Evolutionary conservation across 192 early-diverging fungal genomes (phyloP).

Genomic region (Thoreauomyces humboldtii): DNA sequence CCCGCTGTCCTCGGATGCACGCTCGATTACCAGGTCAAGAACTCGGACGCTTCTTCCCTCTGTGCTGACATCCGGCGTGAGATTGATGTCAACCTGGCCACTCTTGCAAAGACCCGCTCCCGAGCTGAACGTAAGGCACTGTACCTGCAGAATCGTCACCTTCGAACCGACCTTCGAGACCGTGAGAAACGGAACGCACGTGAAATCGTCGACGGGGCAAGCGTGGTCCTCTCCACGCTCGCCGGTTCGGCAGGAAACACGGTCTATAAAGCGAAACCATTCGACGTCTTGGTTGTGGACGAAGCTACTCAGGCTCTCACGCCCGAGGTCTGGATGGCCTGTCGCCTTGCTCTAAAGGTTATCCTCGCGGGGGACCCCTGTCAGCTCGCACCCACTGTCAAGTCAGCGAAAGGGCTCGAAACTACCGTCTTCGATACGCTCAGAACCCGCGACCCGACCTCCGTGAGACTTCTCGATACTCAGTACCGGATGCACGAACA

Average conservation of each 20-base stretch:
- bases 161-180: constrained; percentile 56
- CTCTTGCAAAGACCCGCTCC: constrained; percentile 61
- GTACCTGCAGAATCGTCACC: constrained; percentile 54
- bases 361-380: constrained; percentile 70
- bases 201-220: constrained; percentile 53
- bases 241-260: constrained; percentile 62
- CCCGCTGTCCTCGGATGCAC: constrained; percentile 64
- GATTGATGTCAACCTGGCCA: constrained; percentile 64
- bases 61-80: constrained; percentile 75
- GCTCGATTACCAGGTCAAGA: constrained; percentile 65
- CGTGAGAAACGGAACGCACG: constrained; percentile 70
- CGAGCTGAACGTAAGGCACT: constrained; percentile 59
- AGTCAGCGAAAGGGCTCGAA: constrained; percentile 38
- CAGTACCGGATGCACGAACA: constrained; percentile 88
- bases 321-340: constrained; percentile 88
- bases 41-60: constrained; percentile 69
- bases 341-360: constrained; percentile 57
- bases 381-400: constrained; percentile 68
- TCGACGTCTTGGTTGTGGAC: constrained; percentile 86
- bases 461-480: constrained; percentile 69
- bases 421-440: constrained; percentile 82
- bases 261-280: constrained; percentile 52
- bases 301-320: constrained; percentile 78
- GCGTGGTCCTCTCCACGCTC: constrained; percentile 77
- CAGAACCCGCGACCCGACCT: constrained; percentile 53